Percentiles rank a stretch among this genome's conserved stretches.
Conservation (phyloP, 306 rosid genomes). For the Inga leiocalycina region DNA sequence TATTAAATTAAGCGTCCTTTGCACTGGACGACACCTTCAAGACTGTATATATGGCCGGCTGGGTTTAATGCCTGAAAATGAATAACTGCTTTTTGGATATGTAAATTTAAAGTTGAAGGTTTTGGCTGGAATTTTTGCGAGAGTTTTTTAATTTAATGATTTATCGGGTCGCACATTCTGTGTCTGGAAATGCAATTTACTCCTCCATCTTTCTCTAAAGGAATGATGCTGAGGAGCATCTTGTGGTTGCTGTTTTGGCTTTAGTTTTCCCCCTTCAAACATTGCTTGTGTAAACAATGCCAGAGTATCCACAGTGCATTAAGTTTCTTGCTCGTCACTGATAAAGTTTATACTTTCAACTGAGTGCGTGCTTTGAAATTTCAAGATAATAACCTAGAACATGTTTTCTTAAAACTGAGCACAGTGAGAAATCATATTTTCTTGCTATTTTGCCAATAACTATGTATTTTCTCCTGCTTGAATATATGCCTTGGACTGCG, state of each 20-base stretch:
- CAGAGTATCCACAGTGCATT: background rate
- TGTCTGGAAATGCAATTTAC: background rate
- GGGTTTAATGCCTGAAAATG: too few relatives aligned
- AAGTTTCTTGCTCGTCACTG: background rate
- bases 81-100: too few relatives aligned
- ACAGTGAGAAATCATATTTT: background rate
- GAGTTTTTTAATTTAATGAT: too few relatives aligned
- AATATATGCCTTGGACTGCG: slow-evolving; percentile 28
- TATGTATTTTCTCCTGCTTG: slow-evolving; percentile 20
- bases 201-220: background rate
- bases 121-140: too few relatives aligned
- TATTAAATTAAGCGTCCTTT: too few relatives aligned
- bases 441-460: background rate
- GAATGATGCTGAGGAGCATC: background rate
- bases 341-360: background rate
- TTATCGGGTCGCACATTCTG: background rate
- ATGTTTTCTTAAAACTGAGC: slow-evolving; percentile 4
- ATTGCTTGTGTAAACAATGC: background rate
- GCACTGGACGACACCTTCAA: too few relatives aligned
- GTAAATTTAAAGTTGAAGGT: too few relatives aligned
- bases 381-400: background rate
- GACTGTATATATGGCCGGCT: too few relatives aligned
- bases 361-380: background rate
- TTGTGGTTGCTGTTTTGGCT: background rate
- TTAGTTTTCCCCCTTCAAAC: background rate